Percentiles rank a stretch among this genome's conserved stretches.
phyloP scores from a whole-genome alignment of 225 moss, liverwort and hornwort species.

The Pleurozium schreberi region DNA sequence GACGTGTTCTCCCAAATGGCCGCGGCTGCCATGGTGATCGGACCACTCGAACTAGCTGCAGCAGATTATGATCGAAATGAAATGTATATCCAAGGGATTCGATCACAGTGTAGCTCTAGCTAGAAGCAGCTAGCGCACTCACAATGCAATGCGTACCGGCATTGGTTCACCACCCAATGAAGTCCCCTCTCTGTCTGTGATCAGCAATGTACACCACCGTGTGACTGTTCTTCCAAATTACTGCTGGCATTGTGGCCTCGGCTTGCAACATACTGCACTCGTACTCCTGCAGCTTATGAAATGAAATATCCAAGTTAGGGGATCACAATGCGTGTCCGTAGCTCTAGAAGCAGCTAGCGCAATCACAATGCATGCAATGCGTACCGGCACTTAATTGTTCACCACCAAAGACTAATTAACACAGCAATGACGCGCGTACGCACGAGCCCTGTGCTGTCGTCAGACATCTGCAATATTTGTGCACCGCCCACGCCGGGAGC shows the following conservation, averaged over 20 bases:
- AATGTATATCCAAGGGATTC: background rate
- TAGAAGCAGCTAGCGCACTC: background rate
- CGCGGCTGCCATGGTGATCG: background rate
- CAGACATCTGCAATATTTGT: background rate
- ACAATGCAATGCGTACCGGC: background rate
- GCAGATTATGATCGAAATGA: background rate
- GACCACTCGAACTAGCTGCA: background rate
- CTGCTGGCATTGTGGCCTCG: background rate
- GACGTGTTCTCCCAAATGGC: background rate
- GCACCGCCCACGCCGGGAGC: background rate
- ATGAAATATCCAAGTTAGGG: background rate
- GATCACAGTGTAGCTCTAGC: background rate
- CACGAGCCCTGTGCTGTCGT: background rate
- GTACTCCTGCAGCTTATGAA: background rate
- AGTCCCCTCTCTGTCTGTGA: background rate
- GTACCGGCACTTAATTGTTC: background rate
- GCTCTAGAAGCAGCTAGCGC: background rate
- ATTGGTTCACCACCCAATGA: background rate
- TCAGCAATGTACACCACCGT: conserved; percentile 1
- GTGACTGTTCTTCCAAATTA: background rate
- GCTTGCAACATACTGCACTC: background rate
- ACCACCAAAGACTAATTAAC: background rate
- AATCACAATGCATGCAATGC: background rate
- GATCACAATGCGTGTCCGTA: background rate
- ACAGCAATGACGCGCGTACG: background rate